Percentiles rank a stretch among this genome's conserved stretches.
Conservation (phyloP, 2,329 filamentous ascomycete genomes). For the Pleurostoma richardsiae region DNA sequence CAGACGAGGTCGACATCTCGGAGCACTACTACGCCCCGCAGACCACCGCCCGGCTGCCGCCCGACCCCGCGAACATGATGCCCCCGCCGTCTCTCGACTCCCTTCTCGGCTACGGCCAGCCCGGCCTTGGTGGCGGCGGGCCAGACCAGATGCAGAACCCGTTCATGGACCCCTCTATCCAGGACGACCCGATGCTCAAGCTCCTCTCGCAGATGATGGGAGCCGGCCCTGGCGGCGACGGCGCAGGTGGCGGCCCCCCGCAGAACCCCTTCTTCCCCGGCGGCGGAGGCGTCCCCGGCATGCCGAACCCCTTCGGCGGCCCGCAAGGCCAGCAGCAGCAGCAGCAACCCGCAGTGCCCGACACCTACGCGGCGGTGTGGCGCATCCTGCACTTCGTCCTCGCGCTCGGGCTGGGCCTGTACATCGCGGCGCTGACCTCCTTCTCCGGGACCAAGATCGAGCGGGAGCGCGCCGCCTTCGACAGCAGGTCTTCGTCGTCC, state of each 20-base stretch:
- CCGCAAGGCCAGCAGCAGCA: slow-evolving; percentile 23
- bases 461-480: slow-evolving; percentile 41
- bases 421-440: slow-evolving; percentile 62
- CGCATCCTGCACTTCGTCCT: slow-evolving; percentile 69
- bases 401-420: slow-evolving; percentile 64
- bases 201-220: slow-evolving; percentile 72
- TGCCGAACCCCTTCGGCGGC: slow-evolving; percentile 12
- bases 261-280: slow-evolving; percentile 26
- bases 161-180: slow-evolving; percentile 23
- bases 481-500: slow-evolving; percentile 13
- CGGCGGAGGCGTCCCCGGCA: slow-evolving; percentile 22
- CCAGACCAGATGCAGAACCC: slow-evolving; percentile 12
- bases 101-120: slow-evolving; percentile 52
- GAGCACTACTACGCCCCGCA: slow-evolving; percentile 62
- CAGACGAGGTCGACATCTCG: slow-evolving; percentile 77
- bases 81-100: slow-evolving; percentile 60
- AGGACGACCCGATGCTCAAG: slow-evolving; percentile 64
- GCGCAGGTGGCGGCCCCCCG: slow-evolving; percentile 25
- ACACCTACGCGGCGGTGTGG: slow-evolving; percentile 53
- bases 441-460: slow-evolving; percentile 63
- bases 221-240: slow-evolving; percentile 25
- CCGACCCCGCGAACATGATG: slow-evolving; percentile 32
- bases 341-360: slow-evolving; percentile 21
- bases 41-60: slow-evolving; percentile 31
- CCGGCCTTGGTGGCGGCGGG: slow-evolving; percentile 11